A percentile compares a stretch with the other conserved stretches of the same genome.
Conservation (phyloP, 805 yeast species). For the Metschnikowia koreensis region DNA sequence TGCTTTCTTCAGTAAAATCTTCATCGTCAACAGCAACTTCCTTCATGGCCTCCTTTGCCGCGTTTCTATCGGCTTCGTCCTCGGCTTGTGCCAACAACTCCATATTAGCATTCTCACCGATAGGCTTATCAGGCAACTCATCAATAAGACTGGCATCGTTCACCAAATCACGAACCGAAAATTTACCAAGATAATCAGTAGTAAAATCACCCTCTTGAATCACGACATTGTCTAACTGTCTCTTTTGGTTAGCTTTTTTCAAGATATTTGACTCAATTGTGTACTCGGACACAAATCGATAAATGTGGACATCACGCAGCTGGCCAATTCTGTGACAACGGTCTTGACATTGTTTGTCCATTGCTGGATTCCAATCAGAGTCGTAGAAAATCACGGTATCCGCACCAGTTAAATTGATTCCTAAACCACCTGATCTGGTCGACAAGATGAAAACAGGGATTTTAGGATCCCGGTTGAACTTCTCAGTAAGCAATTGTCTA, state of each 20-base stretch:
- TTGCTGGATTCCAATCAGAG: constrained; percentile 99
- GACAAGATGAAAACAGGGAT: constrained; percentile 90
- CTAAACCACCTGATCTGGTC: constrained; percentile 97
- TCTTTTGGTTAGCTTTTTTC: constrained; percentile 90
- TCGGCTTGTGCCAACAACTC: constrained; percentile 86
- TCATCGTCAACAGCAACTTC: constrained; percentile 83
- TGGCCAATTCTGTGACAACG: constrained; percentile 99
- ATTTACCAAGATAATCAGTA: constrained; percentile 88
- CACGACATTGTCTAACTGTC: constrained; percentile 89
- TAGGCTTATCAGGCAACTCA: constrained; percentile 42
- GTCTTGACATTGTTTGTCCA: constrained; percentile 99
- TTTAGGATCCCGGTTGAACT: constrained; percentile 81
- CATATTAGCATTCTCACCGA: constrained; percentile 39
- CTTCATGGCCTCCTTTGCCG: constrained; percentile 84
- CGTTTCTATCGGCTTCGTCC: constrained; percentile 86
- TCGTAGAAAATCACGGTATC: constrained; percentile 98
- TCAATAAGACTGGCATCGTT: constrained; percentile 52
- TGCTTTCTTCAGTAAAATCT: constrained; percentile 65
- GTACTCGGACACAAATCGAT: constrained; percentile 91
- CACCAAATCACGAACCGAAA: constrained; percentile 81
- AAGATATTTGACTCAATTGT: constrained; percentile 95
- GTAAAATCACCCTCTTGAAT: constrained; percentile 98
- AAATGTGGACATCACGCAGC: constrained; percentile 95
- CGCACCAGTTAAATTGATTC: constrained; percentile 96
- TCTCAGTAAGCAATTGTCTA: constrained; percentile 88